Evolutionary conservation across 495 filamentous ascomycete species (phyloP).

Genomic region (Glonium stellatum): DNA sequence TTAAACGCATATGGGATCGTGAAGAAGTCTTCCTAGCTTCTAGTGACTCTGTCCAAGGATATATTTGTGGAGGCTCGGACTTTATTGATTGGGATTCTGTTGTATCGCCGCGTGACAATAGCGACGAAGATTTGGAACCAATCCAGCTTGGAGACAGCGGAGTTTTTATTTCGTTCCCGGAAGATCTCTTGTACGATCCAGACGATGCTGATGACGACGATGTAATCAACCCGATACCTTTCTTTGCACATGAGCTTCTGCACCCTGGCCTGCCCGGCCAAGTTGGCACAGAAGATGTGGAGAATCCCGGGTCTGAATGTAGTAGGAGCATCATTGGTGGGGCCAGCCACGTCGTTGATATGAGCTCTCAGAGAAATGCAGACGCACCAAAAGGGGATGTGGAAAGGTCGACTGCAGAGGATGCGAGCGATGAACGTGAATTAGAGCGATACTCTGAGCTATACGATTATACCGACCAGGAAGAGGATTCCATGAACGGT

Average conservation of each 20-base stretch:
- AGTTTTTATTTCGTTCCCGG: conserved; percentile 12
- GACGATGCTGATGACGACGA: conserved; percentile 15
- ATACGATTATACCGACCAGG: too few species aligned
- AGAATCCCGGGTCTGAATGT: background rate
- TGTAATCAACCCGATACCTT: conserved; percentile 10
- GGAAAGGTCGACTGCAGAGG: too few species aligned
- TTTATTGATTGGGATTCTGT: conserved; percentile 7
- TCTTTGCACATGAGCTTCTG: conserved; percentile 14
- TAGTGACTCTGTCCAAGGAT: conserved; percentile 3
- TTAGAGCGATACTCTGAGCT: too few species aligned
- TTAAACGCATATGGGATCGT: conserved; percentile 10
- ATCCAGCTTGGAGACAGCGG: conserved; percentile 9
- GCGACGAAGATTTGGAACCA: conserved; percentile 9
- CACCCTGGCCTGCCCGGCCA: conserved; percentile 3
- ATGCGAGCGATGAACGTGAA: too few species aligned
- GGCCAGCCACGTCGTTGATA: background rate
- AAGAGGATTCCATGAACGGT: too few species aligned
- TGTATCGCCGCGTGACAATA: conserved; percentile 4
- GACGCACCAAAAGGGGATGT: too few species aligned
- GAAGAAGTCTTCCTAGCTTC: conserved; percentile 7
- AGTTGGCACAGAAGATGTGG: background rate
- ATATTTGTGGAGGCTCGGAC: conserved; percentile 3
- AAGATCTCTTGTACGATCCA: conserved; percentile 13
- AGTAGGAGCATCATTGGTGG: background rate
- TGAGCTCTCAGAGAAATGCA: background rate